phyloP scores from a whole-genome alignment of 441 rosid genomes.

The Heliophila coronopifolia region DNA sequence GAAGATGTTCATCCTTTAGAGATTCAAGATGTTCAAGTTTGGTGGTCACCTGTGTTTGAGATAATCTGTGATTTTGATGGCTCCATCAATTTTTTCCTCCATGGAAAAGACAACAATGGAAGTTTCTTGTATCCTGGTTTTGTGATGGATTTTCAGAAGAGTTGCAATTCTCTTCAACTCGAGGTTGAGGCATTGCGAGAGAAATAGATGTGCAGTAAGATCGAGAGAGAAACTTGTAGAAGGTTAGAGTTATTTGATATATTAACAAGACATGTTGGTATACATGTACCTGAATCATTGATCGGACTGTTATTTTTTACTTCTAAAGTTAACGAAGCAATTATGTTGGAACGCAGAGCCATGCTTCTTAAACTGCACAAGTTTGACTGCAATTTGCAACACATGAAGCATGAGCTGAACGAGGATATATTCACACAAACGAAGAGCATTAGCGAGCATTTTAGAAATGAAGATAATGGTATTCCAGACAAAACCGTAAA shows the following conservation, averaged over 20 bases:
- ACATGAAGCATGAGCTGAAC: too few species aligned
- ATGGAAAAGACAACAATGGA: conserved; percentile 54
- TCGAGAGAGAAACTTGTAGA: conserved; percentile 26
- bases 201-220: too few species aligned
- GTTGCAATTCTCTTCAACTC: conserved; percentile 63
- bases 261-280: conserved; percentile 47
- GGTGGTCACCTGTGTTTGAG: conserved; percentile 84
- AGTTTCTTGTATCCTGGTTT: conserved; percentile 62
- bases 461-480: too few species aligned
- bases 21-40: conserved; percentile 59
- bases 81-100: conserved; percentile 50
- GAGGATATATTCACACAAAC: too few species aligned
- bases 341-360: conserved; percentile 48
- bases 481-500: too few species aligned
- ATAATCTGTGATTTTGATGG: conserved; percentile 53
- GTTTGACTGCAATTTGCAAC: conserved; percentile 33
- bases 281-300: conserved; percentile 34
- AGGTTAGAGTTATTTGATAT: conserved; percentile 41
- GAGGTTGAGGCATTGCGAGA: conserved; percentile 63
- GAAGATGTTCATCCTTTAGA: conserved; percentile 77
- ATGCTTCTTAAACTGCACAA: conserved; percentile 43
- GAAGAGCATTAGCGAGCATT: too few species aligned
- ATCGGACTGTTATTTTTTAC: conserved; percentile 45
- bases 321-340: conserved; percentile 38
- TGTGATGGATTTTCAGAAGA: conserved; percentile 39